Conservation (phyloP, 2,329 filamentous ascomycete species). For the Grosmannia huntii region DNA sequence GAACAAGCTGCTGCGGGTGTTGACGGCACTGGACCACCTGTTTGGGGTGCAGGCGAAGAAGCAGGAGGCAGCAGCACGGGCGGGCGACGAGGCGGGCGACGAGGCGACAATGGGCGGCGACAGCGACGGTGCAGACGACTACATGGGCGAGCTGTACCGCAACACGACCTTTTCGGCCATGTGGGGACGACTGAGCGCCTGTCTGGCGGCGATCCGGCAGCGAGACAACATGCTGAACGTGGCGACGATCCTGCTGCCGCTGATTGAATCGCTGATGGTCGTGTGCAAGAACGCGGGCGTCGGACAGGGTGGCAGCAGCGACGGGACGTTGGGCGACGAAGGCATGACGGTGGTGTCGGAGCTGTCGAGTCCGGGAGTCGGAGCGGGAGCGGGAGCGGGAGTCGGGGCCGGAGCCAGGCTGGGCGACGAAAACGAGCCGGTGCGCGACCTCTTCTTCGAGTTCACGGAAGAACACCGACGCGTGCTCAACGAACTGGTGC, state of each 20-base stretch:
- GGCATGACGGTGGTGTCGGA: neutral
- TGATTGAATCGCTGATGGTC: conserved; percentile 97
- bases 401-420: no score
- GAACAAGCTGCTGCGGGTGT: conserved; percentile 81
- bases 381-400: no score
- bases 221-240: conserved; percentile 95
- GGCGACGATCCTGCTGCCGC: conserved; percentile 82
- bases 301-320: conserved; percentile 12
- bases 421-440: conserved; percentile 54
- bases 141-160: conserved; percentile 79
- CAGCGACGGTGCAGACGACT: conserved; percentile 65
- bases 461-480: conserved; percentile 97
- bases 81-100: neutral
- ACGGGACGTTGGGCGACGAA: neutral
- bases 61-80: conserved; percentile 20
- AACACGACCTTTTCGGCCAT: conserved; percentile 80
- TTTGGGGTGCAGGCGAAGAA: conserved; percentile 70
- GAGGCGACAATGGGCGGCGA: conserved; percentile 42
- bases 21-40: conserved; percentile 90
- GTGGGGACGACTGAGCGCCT: conserved; percentile 86
- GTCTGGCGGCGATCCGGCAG: conserved; percentile 74
- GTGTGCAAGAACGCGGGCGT: conserved; percentile 71
- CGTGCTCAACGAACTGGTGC: conserved; percentile 93
- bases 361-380: no score
- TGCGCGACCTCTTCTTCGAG: conserved; percentile 68